Evolutionary conservation across 148 eudicot genomes (phyloP), one percentile per base, ranked within the genome.

Genomic region (Chenopodium album): DNA sequence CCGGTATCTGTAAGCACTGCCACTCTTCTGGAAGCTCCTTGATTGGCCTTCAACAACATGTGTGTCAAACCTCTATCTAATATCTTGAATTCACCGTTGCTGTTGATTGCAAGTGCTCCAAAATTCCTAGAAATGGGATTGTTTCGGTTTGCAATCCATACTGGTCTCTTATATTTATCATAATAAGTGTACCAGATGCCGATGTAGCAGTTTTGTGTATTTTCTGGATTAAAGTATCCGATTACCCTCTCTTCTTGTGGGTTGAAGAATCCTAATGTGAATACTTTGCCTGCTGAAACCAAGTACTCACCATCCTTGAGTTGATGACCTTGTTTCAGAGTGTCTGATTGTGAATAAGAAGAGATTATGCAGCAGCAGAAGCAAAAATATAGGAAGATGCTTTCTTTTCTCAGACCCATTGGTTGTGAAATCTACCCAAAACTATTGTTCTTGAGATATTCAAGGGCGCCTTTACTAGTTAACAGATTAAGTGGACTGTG

Each of bases 91-190:
- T 32, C 69, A 65, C 87, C 87, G 11, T 62, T 75, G 4, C 4
- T 75, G 32, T 76, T 71, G 16, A 85, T 73, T 26, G 47, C 37
- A 5, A 85, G 78, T 5, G 17, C 60, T 52, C 84, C 81, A 28
- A 71, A 76, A 17, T 54, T 50, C 26, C 80, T 69, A 9, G 69
- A 31, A 48, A 85, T 73, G 46, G 87, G 87, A 7, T 48, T 81
- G 68, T 77, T 59, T 26, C 84, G 73, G 47, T 81, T 85, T 26
- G 84, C 87, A 56, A 85, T 47, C 87, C 87, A 85, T 11, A 85
- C 56, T n/a, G 78, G 80, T 20, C 20, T 72, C 41, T 59, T 44
- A 4, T 6, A 12, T n/a, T 23, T 22, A 67, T 71, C 23, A 0
- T 60, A 50, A 0, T 60, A 50, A 47, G 75, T 78, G 77, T 82